Conservation (phyloP, 768 basidiomycete species). For the Hygrocybe coccinea region DNA sequence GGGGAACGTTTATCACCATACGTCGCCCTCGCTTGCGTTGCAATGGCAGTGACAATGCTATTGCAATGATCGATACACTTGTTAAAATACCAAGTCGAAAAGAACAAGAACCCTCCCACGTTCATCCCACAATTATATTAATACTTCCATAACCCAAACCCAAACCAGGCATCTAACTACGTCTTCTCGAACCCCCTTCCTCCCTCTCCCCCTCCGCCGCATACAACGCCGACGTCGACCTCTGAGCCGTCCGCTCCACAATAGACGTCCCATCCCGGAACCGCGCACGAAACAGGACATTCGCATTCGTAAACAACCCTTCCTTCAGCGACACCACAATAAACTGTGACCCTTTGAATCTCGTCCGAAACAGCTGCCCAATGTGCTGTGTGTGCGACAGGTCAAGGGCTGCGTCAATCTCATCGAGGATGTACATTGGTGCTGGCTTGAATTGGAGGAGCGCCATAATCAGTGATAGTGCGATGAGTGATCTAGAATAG, state of each 20-base stretch:
- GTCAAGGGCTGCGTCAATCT: constrained; percentile 97
- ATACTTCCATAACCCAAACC: not conserved
- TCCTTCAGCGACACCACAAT: constrained; percentile 97
- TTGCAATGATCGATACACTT: constrained; percentile 4
- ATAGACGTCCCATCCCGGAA: constrained; percentile 93
- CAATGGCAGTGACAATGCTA: constrained; percentile 61
- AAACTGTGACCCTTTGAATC: constrained; percentile 97
- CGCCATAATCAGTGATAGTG: constrained; percentile 96
- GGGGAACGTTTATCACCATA: constrained; percentile 96
- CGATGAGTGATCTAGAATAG: constrained; percentile 79
- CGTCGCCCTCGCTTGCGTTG: constrained; percentile 86
- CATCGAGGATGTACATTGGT: constrained; percentile 98
- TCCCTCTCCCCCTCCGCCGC: constrained; percentile 29
- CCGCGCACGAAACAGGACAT: constrained; percentile 87
- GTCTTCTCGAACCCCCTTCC: constrained; percentile 26
- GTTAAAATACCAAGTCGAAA: not conserved
- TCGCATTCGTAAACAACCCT: constrained; percentile 95
- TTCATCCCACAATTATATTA: no score
- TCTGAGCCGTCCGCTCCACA: constrained; percentile 73
- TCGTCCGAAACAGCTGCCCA: constrained; percentile 92
- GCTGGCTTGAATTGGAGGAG: constrained; percentile 99
- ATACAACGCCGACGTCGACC: constrained; percentile 52
- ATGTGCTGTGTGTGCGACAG: constrained; percentile 96
- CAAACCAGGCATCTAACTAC: constrained; percentile 19
- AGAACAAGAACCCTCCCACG: no score